Evolutionary conservation across 345 rosid genomes (phyloP).

Genomic region (Eucalyptus urophylla): DNA sequence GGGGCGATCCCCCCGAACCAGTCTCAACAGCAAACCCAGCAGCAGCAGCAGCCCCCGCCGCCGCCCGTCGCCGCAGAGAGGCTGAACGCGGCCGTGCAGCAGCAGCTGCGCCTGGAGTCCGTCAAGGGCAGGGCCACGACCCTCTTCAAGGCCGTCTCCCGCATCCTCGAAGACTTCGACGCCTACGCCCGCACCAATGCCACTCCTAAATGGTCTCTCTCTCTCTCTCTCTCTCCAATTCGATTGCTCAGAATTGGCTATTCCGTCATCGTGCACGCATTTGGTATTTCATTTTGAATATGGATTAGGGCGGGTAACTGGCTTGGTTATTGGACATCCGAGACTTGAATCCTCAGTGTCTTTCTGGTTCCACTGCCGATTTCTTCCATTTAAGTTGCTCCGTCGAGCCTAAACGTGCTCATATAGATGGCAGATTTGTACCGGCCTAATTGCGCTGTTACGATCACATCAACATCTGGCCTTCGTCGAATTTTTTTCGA

Average conservation of each 20-base stretch:
- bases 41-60: neutral
- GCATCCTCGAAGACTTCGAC: conserved; percentile 86
- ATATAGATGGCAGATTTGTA: neutral
- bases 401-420: neutral
- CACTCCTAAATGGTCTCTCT: conserved; percentile 64
- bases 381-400: neutral
- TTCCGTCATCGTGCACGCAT: neutral
- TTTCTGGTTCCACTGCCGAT: neutral
- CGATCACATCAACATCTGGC: neutral
- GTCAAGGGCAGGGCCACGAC: conserved; percentile 72
- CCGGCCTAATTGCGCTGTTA: neutral
- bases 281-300: neutral
- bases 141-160: conserved; percentile 71
- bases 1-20: neutral
- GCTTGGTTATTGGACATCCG: neutral
- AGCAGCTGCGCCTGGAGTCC: conserved; percentile 68
- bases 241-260: neutral
- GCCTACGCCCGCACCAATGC: conserved; percentile 65
- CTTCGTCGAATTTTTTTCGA: neutral
- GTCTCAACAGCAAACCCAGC: neutral
- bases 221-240: neutral
- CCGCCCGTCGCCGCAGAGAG: conserved; percentile 32
- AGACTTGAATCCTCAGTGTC: neutral
- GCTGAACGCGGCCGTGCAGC: conserved; percentile 51
- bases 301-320: neutral